phyloP scores from a whole-genome alignment of 2,329 filamentous ascomycete genomes.

The Ustulina deusta region DNA sequence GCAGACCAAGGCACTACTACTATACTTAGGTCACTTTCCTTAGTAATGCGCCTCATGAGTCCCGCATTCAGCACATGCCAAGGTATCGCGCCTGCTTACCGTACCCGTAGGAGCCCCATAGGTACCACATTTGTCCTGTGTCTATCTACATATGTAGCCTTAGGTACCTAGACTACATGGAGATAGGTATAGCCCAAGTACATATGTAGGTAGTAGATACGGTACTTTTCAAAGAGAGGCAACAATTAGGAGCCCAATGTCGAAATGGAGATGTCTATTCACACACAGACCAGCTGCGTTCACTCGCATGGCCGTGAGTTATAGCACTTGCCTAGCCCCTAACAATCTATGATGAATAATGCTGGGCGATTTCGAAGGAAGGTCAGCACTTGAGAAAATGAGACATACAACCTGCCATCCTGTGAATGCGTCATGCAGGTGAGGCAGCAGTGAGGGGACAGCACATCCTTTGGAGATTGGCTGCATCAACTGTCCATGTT shows the following conservation, averaged over 20 bases:
- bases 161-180: no score
- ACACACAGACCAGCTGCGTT: neutral
- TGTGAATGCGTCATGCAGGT: conserved; percentile 24
- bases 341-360: neutral
- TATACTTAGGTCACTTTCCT: no score
- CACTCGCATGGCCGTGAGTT: neutral
- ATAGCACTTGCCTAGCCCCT: conserved; percentile 13
- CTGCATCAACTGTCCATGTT: conserved; percentile 1
- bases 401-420: conserved; percentile 11
- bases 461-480: conserved; percentile 21
- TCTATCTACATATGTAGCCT: neutral
- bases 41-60: conserved; percentile 24
- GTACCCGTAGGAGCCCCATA: neutral
- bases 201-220: neutral
- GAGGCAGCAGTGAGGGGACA: conserved; percentile 29
- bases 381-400: conserved; percentile 23
- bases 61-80: conserved; percentile 27
- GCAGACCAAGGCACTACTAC: no score
- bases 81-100: neutral
- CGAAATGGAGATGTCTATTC: neutral
- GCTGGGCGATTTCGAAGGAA: neutral
- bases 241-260: neutral
- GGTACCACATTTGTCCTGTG: neutral
- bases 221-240: neutral
- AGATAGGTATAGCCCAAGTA: no score